Evolutionary conservation across 306 rosid genomes (phyloP).

Genomic region (Citrullus amarus): DNA sequence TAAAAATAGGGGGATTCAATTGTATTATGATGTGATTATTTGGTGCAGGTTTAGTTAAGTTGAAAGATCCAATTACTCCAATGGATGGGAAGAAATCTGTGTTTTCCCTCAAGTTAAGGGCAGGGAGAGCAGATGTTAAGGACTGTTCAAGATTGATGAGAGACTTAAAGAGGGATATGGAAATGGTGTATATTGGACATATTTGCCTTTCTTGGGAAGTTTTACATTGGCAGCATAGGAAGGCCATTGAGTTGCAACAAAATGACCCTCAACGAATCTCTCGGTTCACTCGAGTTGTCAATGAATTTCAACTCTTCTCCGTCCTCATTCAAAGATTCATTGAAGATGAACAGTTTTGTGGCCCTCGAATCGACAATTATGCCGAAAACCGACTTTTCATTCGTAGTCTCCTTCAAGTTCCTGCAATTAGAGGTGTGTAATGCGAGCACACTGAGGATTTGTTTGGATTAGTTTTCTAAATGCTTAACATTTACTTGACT

Average conservation of each 20-base stretch:
- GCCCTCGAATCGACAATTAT: conserved; percentile 61
- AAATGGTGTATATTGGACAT: conserved; percentile 80
- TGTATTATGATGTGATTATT: background rate
- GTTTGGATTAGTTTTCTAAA: background rate
- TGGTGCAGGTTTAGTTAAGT: conserved; percentile 50
- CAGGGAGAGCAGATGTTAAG: conserved; percentile 27
- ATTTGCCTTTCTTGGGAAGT: conserved; percentile 92
- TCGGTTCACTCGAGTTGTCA: conserved; percentile 50
- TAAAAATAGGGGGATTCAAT: background rate
- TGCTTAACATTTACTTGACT: background rate
- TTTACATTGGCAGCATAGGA: conserved; percentile 62
- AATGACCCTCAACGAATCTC: conserved; percentile 25
- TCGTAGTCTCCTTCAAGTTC: conserved; percentile 72
- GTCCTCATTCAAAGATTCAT: conserved; percentile 62
- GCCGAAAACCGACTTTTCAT: conserved; percentile 42
- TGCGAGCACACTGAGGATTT: background rate
- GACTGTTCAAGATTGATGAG: conserved; percentile 23
- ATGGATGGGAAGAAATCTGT: conserved; percentile 24
- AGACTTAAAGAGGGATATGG: conserved; percentile 55
- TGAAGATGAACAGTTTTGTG: conserved; percentile 62
- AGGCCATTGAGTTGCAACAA: conserved; percentile 44
- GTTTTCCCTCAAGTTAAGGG: conserved; percentile 41
- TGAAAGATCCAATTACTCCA: conserved; percentile 39
- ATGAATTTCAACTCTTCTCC: conserved; percentile 74
- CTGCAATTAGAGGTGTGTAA: conserved; percentile 40